phyloP scores from a whole-genome alignment of 1,284 basidiomycete species.

The Apiotrichum mycotoxinovorans region DNA sequence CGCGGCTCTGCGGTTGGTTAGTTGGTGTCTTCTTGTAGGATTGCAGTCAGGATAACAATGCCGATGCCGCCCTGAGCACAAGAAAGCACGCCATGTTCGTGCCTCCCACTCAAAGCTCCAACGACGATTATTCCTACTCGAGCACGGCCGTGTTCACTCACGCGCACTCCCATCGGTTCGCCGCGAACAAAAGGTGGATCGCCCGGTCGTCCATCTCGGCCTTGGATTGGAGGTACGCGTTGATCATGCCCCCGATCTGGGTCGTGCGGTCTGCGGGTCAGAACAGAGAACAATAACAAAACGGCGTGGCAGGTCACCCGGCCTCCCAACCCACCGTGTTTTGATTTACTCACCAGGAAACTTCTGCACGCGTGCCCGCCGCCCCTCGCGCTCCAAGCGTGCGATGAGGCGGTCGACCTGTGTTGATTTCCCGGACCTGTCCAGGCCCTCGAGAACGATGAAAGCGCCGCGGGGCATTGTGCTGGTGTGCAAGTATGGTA shows the following conservation, averaged over 20 bases:
- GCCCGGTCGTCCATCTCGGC: constrained; percentile 85
- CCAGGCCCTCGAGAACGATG: constrained; percentile 90
- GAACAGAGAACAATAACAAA: too few relatives aligned
- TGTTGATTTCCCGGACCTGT: constrained; percentile 86
- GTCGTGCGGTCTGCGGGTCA: constrained; percentile 74
- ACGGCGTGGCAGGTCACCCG: too few relatives aligned
- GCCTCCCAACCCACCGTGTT: too few relatives aligned
- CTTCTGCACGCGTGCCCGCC: constrained; percentile 57
- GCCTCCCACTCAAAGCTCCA: too few relatives aligned
- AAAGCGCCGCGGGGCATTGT: constrained; percentile 60
- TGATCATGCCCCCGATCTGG: constrained; percentile 86
- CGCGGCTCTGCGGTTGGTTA: constrained; percentile 55
- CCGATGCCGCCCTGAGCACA: too few relatives aligned
- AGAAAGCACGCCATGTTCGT: too few relatives aligned
- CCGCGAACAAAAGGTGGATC: constrained; percentile 91
- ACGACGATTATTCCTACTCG: too few relatives aligned
- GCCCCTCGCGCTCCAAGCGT: constrained; percentile 49
- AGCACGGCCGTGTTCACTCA: too few relatives aligned
- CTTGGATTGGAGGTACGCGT: constrained; percentile 79
- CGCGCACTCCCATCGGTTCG: constrained; percentile 95
- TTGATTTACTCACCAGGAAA: constrained; percentile 86
- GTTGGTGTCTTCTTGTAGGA: not conserved
- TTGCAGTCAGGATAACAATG: too few relatives aligned
- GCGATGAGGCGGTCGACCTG: constrained; percentile 65
- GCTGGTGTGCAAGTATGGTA: not conserved